phyloP scores from a whole-genome alignment of 2,329 filamentous ascomycete species.

The Catunica adiposa region DNA sequence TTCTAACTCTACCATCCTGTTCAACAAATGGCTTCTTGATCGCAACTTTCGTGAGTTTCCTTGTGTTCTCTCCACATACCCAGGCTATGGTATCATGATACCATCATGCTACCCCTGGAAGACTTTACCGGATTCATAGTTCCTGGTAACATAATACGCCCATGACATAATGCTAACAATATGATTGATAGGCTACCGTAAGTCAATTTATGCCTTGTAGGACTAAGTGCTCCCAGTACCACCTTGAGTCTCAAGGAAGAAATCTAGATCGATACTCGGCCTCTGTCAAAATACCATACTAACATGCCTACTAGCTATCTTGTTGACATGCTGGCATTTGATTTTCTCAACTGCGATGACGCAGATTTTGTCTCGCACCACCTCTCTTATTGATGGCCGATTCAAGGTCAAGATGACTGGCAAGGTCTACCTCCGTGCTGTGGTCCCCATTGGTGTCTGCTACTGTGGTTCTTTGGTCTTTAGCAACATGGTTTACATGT shows the following conservation, averaged over 20 bases:
- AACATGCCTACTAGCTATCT: constrained; percentile 25
- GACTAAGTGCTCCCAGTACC: no score
- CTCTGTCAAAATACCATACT: background rate
- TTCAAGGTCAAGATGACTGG: constrained; percentile 45
- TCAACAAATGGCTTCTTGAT: constrained; percentile 82
- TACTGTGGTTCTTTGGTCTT: constrained; percentile 50
- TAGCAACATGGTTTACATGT: constrained; percentile 51
- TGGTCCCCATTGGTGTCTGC: constrained; percentile 49
- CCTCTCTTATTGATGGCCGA: constrained; percentile 44
- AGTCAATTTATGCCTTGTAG: constrained; percentile 13
- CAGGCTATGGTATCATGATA: background rate
- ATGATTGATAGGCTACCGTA: constrained; percentile 21
- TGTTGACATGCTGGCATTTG: constrained; percentile 53
- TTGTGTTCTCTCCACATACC: background rate
- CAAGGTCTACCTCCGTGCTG: constrained; percentile 43
- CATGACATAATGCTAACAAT: background rate
- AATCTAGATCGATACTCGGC: background rate
- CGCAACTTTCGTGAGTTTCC: constrained; percentile 34
- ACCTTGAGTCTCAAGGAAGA: background rate
- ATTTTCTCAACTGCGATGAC: constrained; percentile 49
- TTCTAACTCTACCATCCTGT: constrained; percentile 71
- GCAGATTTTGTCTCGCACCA: constrained; percentile 48
- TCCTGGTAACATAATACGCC: background rate
- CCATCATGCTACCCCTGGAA: background rate
- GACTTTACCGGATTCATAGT: background rate